Evolutionary conservation across 2,329 filamentous ascomycete species (phyloP), one percentile per base, ranked within the genome.

Genomic region (Geosmithia putterillii): DNA sequence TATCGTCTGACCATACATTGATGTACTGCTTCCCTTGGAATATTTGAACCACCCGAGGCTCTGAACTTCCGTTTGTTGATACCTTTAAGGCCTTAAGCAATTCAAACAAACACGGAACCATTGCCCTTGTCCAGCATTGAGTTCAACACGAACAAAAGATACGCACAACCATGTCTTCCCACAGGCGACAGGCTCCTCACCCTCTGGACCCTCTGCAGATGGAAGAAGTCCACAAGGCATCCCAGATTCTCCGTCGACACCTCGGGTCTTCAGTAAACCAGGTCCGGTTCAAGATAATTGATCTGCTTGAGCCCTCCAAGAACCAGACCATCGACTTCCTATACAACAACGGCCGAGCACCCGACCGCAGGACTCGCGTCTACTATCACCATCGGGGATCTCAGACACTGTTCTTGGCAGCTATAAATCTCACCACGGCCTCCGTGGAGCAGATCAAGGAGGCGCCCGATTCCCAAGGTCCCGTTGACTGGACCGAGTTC

Each of bases 401-500:
- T n/a, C n/a, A n/a, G n/a, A n/a, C 37, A 17, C 42, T 44, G 17
- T 17, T 23, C 7, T n/a, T 14, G 15, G 12, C 42, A 12, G 40
- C 28, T 5, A 22, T 44, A 7, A 44, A 44, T 36, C 39, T 44
- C 14, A 44, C 42, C 15, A 44, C 42, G 7, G 14, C 15, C 12
- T 14, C 37, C 9, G 40, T 42, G 9, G 40, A 42, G 28, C 5
- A 20, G 1, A 25, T 20, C 19, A 17, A 42, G 8, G 38, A 40
- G n/a, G 17, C 20, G 6, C 38, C 3, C 15, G 18, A 14, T 14
- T 5, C 20, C 28, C 42, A 44, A 28, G 42, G 42, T 5, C 42
- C 42, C n/a, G 37, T 44, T 10, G 42, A 44, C 14, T 44, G 42
- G 42, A 28, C 18, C 10, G 42, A 44, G 18, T 44, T 35, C 40